Evolutionary conservation across 441 rosid species (phyloP).

Genomic region (Arabidopsis lyrata): DNA sequence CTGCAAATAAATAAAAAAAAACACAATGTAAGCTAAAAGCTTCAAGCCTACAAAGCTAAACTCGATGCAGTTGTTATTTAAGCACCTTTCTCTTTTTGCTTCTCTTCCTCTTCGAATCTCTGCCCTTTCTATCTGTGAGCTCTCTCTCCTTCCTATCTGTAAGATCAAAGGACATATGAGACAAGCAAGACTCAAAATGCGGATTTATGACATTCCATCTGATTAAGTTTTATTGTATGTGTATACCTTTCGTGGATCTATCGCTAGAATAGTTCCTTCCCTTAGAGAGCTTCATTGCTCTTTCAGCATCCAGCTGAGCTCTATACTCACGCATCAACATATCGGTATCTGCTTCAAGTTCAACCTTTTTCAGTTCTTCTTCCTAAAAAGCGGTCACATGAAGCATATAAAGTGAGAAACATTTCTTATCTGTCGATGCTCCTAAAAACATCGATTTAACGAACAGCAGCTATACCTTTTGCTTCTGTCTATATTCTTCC

Average conservation of each 20-base stretch:
- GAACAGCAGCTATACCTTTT: constrained; percentile 59
- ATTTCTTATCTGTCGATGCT: constrained; percentile 5
- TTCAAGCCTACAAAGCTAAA: not conserved
- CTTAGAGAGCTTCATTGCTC: constrained; percentile 87
- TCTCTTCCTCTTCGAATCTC: constrained; percentile 70
- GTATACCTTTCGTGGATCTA: constrained; percentile 67
- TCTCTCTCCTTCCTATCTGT: constrained; percentile 34
- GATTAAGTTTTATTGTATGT: constrained; percentile 25
- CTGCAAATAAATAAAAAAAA: constrained; percentile 47
- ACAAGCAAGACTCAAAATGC: constrained; percentile 2
- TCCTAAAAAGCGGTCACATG: constrained; percentile 57
- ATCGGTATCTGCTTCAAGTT: constrained; percentile 88
- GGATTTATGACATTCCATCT: not conserved
- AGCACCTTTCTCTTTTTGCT: constrained; percentile 89
- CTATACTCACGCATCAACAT: constrained; percentile 97
- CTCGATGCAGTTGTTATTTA: not conserved
- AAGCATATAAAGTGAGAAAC: not conserved
- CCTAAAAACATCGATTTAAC: not conserved
- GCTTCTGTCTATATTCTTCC: constrained; percentile 93
- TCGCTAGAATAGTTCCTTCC: constrained; percentile 78
- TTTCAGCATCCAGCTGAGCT: constrained; percentile 97
- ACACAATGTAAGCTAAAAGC: constrained; percentile 3
- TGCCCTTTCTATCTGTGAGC: constrained; percentile 76
- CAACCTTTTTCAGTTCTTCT: constrained; percentile 86
- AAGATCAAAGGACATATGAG: not conserved